Evolutionary conservation across 352 stramenopile species (phyloP).

Genomic region (Phytophthora colocasiae): DNA sequence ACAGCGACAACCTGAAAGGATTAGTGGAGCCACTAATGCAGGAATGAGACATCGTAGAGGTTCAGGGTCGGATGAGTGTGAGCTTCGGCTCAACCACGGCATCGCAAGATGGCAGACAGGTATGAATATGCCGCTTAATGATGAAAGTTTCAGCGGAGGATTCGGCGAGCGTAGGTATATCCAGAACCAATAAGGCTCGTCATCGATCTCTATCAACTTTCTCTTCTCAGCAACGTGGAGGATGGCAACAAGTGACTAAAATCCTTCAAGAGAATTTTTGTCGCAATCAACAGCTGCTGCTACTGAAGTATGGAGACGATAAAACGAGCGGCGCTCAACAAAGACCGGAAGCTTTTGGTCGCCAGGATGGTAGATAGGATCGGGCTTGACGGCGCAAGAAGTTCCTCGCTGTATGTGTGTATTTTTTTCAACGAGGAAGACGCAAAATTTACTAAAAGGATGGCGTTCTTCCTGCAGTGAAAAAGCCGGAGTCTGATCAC

Average conservation of each 20-base stretch:
- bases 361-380: conserved; percentile 36
- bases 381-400: neutral
- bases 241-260: conserved; percentile 11
- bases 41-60: conserved; percentile 17
- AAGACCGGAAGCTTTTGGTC: conserved; percentile 20
- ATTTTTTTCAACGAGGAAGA: conserved; percentile 10
- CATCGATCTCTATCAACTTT: neutral
- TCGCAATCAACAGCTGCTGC: conserved; percentile 20
- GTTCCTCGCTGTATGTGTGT: neutral
- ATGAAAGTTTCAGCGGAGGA: conserved; percentile 18
- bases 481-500: conserved; percentile 39
- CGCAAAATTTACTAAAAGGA: conserved; percentile 13
- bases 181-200: neutral
- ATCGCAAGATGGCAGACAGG: conserved; percentile 21
- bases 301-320: conserved; percentile 17
- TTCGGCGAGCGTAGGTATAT: neutral
- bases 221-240: neutral
- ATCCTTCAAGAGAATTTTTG: conserved; percentile 26
- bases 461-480: conserved; percentile 9
- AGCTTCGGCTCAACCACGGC: conserved; percentile 13
- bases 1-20: too few species aligned
- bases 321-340: conserved; percentile 22
- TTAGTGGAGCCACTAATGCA: neutral
- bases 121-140: neutral
- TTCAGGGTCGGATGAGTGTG: conserved; percentile 9